Percentiles rank a stretch among this genome's conserved stretches.
These are phyloP conservation scores for Dryas integrifolia DNA, from an alignment of 331 rosid species.

Conservation along the genomic window DNA sequence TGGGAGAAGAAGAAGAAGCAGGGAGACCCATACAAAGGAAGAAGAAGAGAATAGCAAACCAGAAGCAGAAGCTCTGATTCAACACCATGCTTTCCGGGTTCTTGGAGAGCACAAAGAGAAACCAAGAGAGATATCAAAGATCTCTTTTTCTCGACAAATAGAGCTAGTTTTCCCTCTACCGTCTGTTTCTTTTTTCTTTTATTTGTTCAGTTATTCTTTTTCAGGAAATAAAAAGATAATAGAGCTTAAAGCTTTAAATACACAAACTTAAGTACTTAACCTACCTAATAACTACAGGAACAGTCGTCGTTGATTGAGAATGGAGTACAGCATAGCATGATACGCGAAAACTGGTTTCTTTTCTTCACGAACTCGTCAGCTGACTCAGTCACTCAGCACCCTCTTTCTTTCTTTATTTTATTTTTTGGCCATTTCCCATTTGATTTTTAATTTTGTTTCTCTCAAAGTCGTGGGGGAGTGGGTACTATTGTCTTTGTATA, in stretches of 20 bases:
- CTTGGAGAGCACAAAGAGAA: background rate
- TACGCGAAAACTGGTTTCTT: background rate
- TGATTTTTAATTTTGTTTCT: background rate
- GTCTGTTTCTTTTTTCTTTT: background rate
- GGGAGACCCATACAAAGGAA: slow-evolving; percentile 33
- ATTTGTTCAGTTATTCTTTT: background rate
- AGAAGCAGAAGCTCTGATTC: slow-evolving; percentile 36
- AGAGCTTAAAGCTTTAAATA: slow-evolving; percentile 5
- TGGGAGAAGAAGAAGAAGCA: slow-evolving; percentile 44
- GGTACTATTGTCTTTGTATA: no score
- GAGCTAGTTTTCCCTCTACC: background rate
- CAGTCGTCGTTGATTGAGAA: background rate
- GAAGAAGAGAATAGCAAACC: slow-evolving; percentile 34
- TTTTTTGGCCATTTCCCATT: background rate
- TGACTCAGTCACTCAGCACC: background rate
- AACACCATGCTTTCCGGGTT: slow-evolving; percentile 30
- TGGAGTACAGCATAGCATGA: slow-evolving; percentile 17
- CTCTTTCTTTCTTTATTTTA: background rate
- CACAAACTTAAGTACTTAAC: background rate
- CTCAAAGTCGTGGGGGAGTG: no score
- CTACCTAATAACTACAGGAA: background rate
- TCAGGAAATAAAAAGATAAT: background rate
- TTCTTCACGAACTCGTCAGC: background rate
- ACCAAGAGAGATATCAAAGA: slow-evolving; percentile 13
- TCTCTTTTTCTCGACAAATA: background rate